Evolutionary conservation across 148 eudicot species (phyloP).

Genomic region (Fagopyrum esculentum): DNA sequence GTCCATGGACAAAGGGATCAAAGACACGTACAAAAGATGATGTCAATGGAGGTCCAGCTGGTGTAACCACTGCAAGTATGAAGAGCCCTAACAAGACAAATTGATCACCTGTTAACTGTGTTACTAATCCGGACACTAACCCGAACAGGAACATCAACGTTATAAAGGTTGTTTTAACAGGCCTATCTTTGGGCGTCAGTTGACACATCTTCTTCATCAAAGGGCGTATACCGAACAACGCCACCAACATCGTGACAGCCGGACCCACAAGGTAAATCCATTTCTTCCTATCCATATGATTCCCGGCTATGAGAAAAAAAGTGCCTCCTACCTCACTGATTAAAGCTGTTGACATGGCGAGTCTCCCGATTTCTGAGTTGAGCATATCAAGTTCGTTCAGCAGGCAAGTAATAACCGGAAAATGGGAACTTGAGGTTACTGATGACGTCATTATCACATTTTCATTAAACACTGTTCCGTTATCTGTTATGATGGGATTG

Average conservation of each 20-base stretch:
- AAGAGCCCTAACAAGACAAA: conserved; percentile 25
- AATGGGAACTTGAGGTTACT: conserved; percentile 7
- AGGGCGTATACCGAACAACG: conserved; percentile 22
- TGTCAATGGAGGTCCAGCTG: conserved; percentile 37
- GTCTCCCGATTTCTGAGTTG: conserved; percentile 33
- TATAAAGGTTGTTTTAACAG: conserved; percentile 17
- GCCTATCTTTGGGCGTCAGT: conserved; percentile 37
- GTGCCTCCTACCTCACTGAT: conserved; percentile 9
- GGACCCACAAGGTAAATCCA: background rate
- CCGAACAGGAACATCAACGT: conserved; percentile 15
- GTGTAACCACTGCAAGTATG: conserved; percentile 25
- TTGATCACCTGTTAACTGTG: conserved; percentile 12
- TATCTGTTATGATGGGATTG: too few relatives aligned
- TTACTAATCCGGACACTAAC: conserved; percentile 16
- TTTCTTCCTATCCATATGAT: background rate
- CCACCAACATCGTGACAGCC: background rate
- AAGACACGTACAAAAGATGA: conserved; percentile 29
- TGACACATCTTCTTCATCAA: conserved; percentile 20
- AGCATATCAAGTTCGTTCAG: conserved; percentile 26
- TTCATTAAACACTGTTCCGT: background rate
- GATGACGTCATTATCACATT: background rate
- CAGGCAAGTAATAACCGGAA: conserved; percentile 22
- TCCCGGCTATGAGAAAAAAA: background rate
- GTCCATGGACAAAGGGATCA: conserved; percentile 19
- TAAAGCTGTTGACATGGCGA: conserved; percentile 20